phyloP scores from a whole-genome alignment of 305 asterid species.

The Solanum chacoense region DNA sequence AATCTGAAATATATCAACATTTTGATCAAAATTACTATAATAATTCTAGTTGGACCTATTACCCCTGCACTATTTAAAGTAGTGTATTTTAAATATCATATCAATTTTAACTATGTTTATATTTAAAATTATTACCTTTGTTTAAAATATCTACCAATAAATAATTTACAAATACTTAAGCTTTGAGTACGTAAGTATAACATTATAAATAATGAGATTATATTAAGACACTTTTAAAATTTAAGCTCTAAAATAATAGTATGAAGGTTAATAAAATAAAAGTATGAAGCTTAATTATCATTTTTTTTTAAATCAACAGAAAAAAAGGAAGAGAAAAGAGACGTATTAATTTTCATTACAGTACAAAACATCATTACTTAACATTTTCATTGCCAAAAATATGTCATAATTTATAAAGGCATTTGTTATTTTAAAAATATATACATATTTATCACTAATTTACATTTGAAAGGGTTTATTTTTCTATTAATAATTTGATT shows the following conservation, averaged over 20 bases:
- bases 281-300: too few relatives aligned
- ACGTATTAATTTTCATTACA: background rate
- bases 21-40: too few relatives aligned
- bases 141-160: too few relatives aligned
- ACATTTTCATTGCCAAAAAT: background rate
- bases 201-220: background rate
- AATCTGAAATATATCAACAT: accelerated
- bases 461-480: background rate
- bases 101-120: background rate
- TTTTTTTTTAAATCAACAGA: too few relatives aligned
- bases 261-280: too few relatives aligned
- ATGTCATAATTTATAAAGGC: background rate
- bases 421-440: background rate
- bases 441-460: too few relatives aligned
- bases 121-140: too few relatives aligned
- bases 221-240: background rate
- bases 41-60: too few relatives aligned
- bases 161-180: background rate
- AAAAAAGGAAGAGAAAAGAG: background rate
- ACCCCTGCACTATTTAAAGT: too few relatives aligned
- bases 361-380: background rate
- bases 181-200: background rate
- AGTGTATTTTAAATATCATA: background rate
- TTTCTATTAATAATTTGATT: too few relatives aligned
- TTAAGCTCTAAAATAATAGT: background rate